Conservation (phyloP, 345 rosid genomes). For the sweet orange (Citrus sinensis) region DVS_A1.0 CM039169.1:3325501-3326000, state of each 20-base stretch:
- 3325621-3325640: neutral
- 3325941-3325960: conserved; percentile 44
- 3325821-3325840: neutral
- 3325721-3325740: neutral
- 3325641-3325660: neutral
- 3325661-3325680: neutral
- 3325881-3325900: conserved; percentile 90
- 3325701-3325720: neutral
- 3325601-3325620: neutral
- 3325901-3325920: conserved; percentile 80
- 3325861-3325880: conserved; percentile 63
- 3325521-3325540: neutral
- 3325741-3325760: neutral
- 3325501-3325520: neutral
- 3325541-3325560: neutral
- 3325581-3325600: neutral
- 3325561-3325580: neutral
- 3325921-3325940: conserved; percentile 73
- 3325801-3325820: neutral
- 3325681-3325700: neutral
- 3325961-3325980: conserved; percentile 9
- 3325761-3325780: neutral
- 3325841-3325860: conserved; percentile 11
- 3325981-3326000: neutral
- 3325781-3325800: neutral